Base-by-base conservation (phyloP, 2,329 filamentous ascomycete species). In the Fusarium equiseti region DNA sequence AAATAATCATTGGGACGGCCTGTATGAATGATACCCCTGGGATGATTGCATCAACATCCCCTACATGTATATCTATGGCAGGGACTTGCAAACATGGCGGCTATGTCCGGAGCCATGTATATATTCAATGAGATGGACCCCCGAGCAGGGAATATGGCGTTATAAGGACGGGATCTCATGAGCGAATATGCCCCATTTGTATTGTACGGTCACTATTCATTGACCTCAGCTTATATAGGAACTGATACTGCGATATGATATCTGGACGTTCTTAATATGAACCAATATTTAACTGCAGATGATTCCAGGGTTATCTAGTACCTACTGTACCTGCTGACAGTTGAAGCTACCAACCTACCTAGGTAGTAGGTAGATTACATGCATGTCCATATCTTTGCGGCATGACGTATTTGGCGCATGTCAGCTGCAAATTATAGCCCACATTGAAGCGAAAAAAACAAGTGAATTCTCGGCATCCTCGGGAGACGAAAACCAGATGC, bases 11-110 rank as follows among this genome's bases (percentile, higher is more conserved):
- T 42, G 51, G 64, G 61, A 71, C 57, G 56, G 55, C 56, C 62
- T 54, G 48, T 59, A 55, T n/a, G 46, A 63, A 59, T 66, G 69
- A 71, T 71, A 72, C 69, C 69, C 68, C 32, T 27, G 45, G 57
- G 42, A 65, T 51, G 65, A 54, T 35, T 54, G 15, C 26, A 59
- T 55, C 27, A 45, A 50, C 26, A 26, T 57, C 56, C 48, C 50
- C 46, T 27, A 24, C 38, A 18, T 68, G 27, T 64, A 53, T 56
- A 67, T 50, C n/a, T 46, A 59, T 32, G 32, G 32, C 52, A 40
- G 31, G 42, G 31, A 27, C 32, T 16, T 45, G 31, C 16, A 20
- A 45, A n/a, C 24, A 63, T 49, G 24, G 38, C 27, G 44, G 9
- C 20, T 24, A 15, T 35, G 8, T 22, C 38, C n/a, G 12, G 26